These are phyloP conservation scores for Bimuria novae-zelandiae DNA, from an alignment of 2,329 filamentous ascomycete species.

Conservation along the genomic window DNA sequence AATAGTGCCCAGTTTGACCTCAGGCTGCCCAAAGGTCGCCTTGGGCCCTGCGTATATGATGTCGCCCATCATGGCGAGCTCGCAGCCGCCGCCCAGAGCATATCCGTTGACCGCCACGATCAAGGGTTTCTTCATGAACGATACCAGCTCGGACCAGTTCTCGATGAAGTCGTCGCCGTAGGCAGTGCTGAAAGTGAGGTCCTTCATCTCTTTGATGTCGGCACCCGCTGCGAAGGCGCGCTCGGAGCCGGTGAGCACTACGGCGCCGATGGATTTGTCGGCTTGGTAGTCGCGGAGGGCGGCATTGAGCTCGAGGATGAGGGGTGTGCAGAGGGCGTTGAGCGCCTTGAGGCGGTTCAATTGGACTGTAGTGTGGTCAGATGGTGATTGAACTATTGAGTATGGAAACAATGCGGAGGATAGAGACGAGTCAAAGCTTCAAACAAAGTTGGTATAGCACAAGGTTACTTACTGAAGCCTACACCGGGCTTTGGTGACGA, in stretches of 20 bases:
- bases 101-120: constrained; percentile 94
- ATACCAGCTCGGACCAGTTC: constrained; percentile 85
- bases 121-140: constrained; percentile 86
- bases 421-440: no score
- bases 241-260: constrained; percentile 81
- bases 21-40: constrained; percentile 94
- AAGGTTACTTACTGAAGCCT: constrained; percentile 69
- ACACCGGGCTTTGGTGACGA: constrained; percentile 87
- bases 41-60: constrained; percentile 85
- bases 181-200: constrained; percentile 83
- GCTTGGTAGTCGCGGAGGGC: constrained; percentile 44
- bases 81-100: constrained; percentile 92
- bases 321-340: constrained; percentile 88
- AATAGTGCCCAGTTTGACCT: constrained; percentile 92
- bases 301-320: constrained; percentile 78
- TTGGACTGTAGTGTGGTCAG: constrained; percentile 65
- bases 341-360: constrained; percentile 93
- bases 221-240: constrained; percentile 82
- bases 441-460: background rate
- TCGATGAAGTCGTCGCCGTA: constrained; percentile 94
- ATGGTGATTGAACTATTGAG: no score
- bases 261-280: constrained; percentile 38
- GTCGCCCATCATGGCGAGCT: constrained; percentile 97
- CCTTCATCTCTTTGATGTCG: constrained; percentile 99
- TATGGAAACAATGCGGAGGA: no score